phyloP scores from a whole-genome alignment of 2,329 filamentous ascomycete species.

The Byssochlamys sp. region DNA sequence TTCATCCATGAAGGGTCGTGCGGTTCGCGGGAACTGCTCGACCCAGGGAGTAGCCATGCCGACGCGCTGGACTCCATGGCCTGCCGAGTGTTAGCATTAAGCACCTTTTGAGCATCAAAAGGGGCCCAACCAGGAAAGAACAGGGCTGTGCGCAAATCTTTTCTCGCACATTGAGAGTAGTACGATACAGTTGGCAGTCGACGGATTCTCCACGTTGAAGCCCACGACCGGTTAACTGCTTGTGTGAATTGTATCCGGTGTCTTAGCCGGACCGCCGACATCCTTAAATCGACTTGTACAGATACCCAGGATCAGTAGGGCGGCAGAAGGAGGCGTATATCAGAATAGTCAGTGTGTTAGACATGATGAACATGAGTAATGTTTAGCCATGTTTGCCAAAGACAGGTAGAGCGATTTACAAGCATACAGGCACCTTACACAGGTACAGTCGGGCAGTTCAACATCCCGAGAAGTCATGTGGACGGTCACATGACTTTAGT shows the following conservation, averaged over 20 bases:
- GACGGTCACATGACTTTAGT: neutral
- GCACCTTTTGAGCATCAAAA: neutral
- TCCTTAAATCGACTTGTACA: neutral
- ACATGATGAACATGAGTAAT: neutral
- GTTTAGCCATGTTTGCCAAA: neutral
- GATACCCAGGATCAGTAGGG: neutral
- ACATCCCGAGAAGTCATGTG: neutral
- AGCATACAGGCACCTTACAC: neutral
- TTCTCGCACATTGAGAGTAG: constrained; percentile 3
- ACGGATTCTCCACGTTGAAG: neutral
- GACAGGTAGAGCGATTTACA: neutral
- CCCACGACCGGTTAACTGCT: neutral
- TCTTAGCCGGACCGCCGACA: neutral
- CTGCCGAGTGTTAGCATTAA: constrained; percentile 36
- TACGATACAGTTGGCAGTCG: neutral
- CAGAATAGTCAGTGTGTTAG: neutral
- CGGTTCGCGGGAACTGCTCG: constrained; percentile 70
- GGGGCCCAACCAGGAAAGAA: constrained; percentile 37
- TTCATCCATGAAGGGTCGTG: constrained; percentile 68
- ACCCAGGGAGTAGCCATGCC: constrained; percentile 83
- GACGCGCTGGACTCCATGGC: constrained; percentile 79
- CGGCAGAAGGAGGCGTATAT: neutral
- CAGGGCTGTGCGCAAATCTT: constrained; percentile 33
- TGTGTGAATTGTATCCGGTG: neutral
- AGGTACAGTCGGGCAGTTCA: neutral